Evolutionary conservation across 2,329 filamentous ascomycete genomes (phyloP), one percentile per base, ranked within the genome.

Genomic region (Cercospora nicotianae): DNA sequence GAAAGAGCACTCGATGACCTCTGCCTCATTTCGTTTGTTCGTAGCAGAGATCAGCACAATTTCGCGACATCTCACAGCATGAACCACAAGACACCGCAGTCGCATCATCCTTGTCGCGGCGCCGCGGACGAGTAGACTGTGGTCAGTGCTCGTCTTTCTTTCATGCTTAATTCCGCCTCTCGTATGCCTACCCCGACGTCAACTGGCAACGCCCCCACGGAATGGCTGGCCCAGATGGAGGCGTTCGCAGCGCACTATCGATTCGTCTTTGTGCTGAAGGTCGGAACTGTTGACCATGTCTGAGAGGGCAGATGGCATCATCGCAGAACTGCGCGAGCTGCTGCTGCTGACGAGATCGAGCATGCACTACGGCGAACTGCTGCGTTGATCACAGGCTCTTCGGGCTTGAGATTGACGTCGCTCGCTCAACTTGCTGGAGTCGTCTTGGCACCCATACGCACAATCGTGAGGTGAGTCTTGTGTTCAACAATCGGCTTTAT

Each of bases 141-240:
- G 60, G 60, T 63, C 60, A 63, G 42, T 63, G 60, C 60, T 63
- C 42, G 33, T 33, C 26, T 42, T 18, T n/a, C 60, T 63, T n/a
- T 58, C 53, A 63, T 63, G 60, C 60, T 63, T 63, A 63, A 63
- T 53, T 36, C 23, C 42, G 60, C 42, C 39, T 63, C 60, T 39
- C 28, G 57, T 30, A 36, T 60, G 57, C 57, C 53, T 57, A 57
- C 23, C 53, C 20, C 53, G 53, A 57, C 53, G 53, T 57, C 26
- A 23, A 16, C 26, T 57, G 18, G 16, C 7, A 16, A 23, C 53
- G 53, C 53, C 53, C 26, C 53, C 23, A 57, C 53, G 53, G 12
- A 31, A 31, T 57, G 53, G 53, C 53, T 28, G 23, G n/a, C 6
- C 53, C 53, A 57, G 53, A 30, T 48, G 18, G n/a, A 18, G 20